Evolutionary conservation across 73 alveolate genomes (phyloP).

Genomic region (Paramecium caudatum): DNA sequence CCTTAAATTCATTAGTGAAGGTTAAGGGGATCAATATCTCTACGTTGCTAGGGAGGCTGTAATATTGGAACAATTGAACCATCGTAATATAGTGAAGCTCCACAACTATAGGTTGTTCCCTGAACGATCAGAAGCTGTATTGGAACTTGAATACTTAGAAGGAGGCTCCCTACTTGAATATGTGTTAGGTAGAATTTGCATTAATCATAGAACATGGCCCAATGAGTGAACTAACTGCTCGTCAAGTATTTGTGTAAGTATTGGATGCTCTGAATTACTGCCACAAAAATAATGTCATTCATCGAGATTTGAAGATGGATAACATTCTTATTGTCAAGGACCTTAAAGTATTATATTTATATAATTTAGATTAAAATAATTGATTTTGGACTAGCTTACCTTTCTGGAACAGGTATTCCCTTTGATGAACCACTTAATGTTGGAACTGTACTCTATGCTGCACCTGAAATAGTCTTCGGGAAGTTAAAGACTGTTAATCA

Average conservation of each 20-base stretch:
- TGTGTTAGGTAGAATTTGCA: not conserved
- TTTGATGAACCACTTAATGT: conserved; percentile 76
- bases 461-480: conserved; percentile 77
- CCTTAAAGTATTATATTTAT: too few relatives aligned
- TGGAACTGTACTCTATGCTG: conserved; percentile 76
- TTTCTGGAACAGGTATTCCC: conserved; percentile 41
- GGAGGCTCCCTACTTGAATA: not conserved
- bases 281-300: conserved; percentile 22
- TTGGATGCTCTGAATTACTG: not conserved
- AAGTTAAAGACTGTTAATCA: conserved; percentile 70
- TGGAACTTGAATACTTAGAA: conserved; percentile 6
- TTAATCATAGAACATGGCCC: not conserved
- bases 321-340: conserved; percentile 11
- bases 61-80: conserved; percentile 1
- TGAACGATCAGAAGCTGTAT: not conserved
- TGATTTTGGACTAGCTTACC: conserved; percentile 22
- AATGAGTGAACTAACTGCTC: conserved; percentile 3
- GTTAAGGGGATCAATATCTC: not conserved
- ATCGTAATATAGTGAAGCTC: not conserved
- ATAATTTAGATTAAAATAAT: conserved; percentile 22
- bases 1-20: not conserved
- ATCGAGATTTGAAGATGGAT: conserved; percentile 36
- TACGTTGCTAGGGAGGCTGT: conserved; percentile 39
- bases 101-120: not conserved
- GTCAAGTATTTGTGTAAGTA: not conserved